Base-by-base conservation (phyloP, 192 early-diverging fungal species). In the Chytriomyces sp. region DNA sequence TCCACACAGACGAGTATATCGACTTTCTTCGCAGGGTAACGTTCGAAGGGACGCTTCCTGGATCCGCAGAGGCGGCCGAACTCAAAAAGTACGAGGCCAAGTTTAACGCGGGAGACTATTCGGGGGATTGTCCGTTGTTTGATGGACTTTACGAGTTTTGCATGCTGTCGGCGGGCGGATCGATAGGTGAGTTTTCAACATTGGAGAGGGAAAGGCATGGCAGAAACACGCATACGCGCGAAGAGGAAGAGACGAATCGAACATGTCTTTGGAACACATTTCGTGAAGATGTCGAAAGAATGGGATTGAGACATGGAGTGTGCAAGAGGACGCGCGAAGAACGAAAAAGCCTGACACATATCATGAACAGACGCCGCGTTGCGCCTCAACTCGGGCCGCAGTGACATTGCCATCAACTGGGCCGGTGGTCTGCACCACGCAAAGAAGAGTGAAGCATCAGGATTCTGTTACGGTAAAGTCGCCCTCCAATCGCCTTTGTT, bases 381-480 rank as follows among this genome's bases (percentile, higher is more conserved):
- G 41, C 93, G 93, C 70, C 75, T 99, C 56, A 90, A 93, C 0
- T 80, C 85, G 25, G 91, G 90, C 31, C 88, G 88, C 10, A 82
- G 91, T 5, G 96, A 99, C 70, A 98, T 99, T 64, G 92, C 93
- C 10, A 90, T 99, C 52, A 96, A 99, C 77, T 99, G 98, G 98
- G 94, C 91, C 10, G 98, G 98, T 70, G 98, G 98, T n/a, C 82
- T 98, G 26, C 95, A 99, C 81, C 96, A 99, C 74, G 92, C 91
- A 7, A 91, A 93, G 59, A 88, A 91, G 40, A 81, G 79, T 57
- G 92, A 93, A 64, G 98, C 98, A 2, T 91, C 92, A 36, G 98
- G 98, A 3, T 99, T 98, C 73, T 99, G 98, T 77, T 99, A 95
- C 77, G 73, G 73, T 74, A 38, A 61, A 41, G 6, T 3, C 28